Base-by-base conservation (phyloP, 2,329 filamentous ascomycete genomes). In the Fusarium xyrophilum region DNA sequence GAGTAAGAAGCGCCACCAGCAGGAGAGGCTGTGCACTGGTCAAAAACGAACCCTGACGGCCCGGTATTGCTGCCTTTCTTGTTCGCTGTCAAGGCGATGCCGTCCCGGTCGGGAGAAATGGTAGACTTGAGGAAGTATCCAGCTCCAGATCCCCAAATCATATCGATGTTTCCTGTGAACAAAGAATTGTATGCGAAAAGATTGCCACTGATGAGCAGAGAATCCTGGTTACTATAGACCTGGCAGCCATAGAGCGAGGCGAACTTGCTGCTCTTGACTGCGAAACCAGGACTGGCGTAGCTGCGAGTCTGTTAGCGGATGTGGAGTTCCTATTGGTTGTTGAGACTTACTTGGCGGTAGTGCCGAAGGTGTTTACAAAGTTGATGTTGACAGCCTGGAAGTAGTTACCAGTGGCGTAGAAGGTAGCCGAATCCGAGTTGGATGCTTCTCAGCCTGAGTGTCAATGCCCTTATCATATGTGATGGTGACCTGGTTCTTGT, bases 221-320 rank as follows among this genome's bases (percentile, higher is more conserved):
- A 84, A 67, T 85, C 83, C 66, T 85, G 83, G 70, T 80, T 85
- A 1, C 83, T 83, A 27, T 76, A 78, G 25, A 85, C 76, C 12
- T 78, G 74, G 64, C 81, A 80, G 17, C 79, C 83, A 63, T 85
- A 85, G 38, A 74, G 67, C 4, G 70, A 72, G 10, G 71, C 71
- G 23, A 64, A 73, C 61, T 73, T 73, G 68, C 72, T 83, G 51
- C 72, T 73, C 72, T 72, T 80, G 19, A 84, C 74, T 8, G 81
- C 82, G 23, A 84, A 78, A 11, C 82, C 82, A 65, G 83, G 81
- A 35, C 76, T 79, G 3, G 82, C 82, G 56, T 79, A 74, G 25
- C 82, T 83, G 55, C 15, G 0, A 2, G 2, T 8, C 8, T 25
- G 44, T 72, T 14, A 69, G 60, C 12, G 32, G 2, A 1, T 17